phyloP scores from a whole-genome alignment of 768 basidiomycete genomes.

The Podaxis mareebaensis region DNA sequence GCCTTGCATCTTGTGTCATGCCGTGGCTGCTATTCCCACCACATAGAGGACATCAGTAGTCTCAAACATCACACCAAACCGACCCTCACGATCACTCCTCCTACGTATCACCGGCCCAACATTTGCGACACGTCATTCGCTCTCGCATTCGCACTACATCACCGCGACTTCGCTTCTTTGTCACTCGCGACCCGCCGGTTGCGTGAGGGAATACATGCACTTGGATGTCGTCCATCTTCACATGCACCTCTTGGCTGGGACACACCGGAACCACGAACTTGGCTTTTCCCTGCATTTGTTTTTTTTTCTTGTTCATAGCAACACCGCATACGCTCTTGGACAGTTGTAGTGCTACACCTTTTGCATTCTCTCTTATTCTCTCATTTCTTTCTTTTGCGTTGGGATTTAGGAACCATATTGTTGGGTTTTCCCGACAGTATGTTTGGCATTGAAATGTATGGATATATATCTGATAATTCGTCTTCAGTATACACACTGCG shows the following conservation, averaged over 20 bases:
- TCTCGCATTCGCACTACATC: background rate
- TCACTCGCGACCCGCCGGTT: background rate
- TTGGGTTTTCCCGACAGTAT: background rate
- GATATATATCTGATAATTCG: conserved; percentile 1
- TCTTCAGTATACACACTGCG: background rate
- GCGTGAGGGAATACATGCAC: background rate
- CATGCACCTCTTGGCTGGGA: background rate
- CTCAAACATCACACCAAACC: background rate
- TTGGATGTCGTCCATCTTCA: background rate
- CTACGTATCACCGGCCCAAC: background rate
- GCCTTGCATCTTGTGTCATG: background rate
- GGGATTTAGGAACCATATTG: conserved; percentile 6
- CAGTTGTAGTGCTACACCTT: conserved; percentile 8
- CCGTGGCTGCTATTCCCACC: conserved; percentile 2
- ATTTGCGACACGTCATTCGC: conserved; percentile 1
- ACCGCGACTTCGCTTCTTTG: background rate
- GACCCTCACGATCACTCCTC: background rate
- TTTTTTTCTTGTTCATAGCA: conserved; percentile 12
- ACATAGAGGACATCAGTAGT: background rate
- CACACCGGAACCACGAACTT: conserved; percentile 5
- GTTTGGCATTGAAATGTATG: background rate
- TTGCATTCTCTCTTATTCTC: conserved; percentile 1
- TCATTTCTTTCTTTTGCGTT: background rate
- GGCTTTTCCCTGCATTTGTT: background rate
- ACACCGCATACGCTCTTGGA: conserved; percentile 6